Evolutionary conservation across 495 filamentous ascomycete genomes (phyloP).

Genomic region (Penicillium pancosmium): DNA sequence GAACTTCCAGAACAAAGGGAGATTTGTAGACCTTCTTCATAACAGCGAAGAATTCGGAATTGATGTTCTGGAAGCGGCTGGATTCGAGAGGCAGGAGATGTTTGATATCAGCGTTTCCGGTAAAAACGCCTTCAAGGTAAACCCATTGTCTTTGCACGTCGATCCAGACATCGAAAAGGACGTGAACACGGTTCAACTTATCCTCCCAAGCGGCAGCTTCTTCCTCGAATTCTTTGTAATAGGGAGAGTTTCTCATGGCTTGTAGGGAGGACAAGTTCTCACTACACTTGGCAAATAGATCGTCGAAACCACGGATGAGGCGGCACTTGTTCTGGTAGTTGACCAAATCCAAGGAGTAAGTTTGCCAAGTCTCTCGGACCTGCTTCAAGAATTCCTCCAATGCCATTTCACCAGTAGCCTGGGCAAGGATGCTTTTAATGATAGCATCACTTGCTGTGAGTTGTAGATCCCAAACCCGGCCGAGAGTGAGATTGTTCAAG

Average conservation of each 20-base stretch:
- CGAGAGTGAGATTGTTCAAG: slow-evolving; percentile 87
- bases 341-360: slow-evolving; percentile 90
- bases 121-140: slow-evolving; percentile 97
- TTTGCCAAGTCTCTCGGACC: slow-evolving; percentile 95
- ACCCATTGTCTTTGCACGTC: slow-evolving; percentile 99
- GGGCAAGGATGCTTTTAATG: slow-evolving; percentile 87
- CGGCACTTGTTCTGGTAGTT: slow-evolving; percentile 97
- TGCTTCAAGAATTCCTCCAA: slow-evolving; percentile 97
- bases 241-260: slow-evolving; percentile 98
- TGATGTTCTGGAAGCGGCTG: slow-evolving; percentile 96
- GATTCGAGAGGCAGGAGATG: slow-evolving; percentile 96
- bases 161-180: slow-evolving; percentile 99
- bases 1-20: slow-evolving; percentile 90
- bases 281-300: slow-evolving; percentile 96
- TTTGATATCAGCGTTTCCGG: slow-evolving; percentile 98
- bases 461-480: slow-evolving; percentile 97
- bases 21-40: slow-evolving; percentile 99
- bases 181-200: slow-evolving; percentile 94
- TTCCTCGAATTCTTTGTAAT: slow-evolving; percentile 98
- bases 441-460: slow-evolving; percentile 81
- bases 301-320: slow-evolving; percentile 96
- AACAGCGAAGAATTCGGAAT: slow-evolving; percentile 94
- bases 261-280: slow-evolving; percentile 97
- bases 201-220: slow-evolving; percentile 97
- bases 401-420: slow-evolving; percentile 98